A percentile compares a stretch with the other conserved stretches of the same genome.
phyloP scores from a whole-genome alignment of 2,329 filamentous ascomycete species.

The Zopfia rhizophila region DNA sequence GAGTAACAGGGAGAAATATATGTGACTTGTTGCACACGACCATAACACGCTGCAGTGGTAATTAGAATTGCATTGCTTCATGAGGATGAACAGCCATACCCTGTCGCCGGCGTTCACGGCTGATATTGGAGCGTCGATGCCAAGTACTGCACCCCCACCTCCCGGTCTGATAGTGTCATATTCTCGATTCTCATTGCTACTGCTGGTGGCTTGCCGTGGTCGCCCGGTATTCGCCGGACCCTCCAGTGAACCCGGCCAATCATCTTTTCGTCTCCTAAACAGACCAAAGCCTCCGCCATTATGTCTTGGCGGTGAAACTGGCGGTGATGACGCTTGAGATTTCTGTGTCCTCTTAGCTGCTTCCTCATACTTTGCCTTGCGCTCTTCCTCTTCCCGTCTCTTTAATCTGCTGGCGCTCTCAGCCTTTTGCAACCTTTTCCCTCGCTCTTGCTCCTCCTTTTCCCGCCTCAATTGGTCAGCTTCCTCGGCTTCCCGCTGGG shows the following conservation, averaged over 20 bases:
- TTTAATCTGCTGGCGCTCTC: constrained; percentile 37
- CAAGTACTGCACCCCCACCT: constrained; percentile 61
- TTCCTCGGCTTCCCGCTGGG: constrained; percentile 40
- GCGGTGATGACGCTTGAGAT: constrained; percentile 23
- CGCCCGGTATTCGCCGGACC: constrained; percentile 27
- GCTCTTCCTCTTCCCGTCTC: constrained; percentile 44
- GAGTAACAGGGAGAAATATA: constrained; percentile 76
- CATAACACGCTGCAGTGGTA: constrained; percentile 67
- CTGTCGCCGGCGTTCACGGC: constrained; percentile 83
- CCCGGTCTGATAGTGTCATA: constrained; percentile 53
- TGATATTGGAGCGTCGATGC: constrained; percentile 80
- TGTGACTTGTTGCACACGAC: constrained; percentile 77
- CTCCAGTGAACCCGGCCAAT: constrained; percentile 34
- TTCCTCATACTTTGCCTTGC: constrained; percentile 36
- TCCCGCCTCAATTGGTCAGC: constrained; percentile 39
- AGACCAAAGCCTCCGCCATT: constrained; percentile 42
- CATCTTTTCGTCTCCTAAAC: constrained; percentile 47
- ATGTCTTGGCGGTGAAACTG: constrained; percentile 42
- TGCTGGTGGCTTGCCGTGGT: constrained; percentile 36
- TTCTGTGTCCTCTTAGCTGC: constrained; percentile 30
- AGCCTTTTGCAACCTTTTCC: constrained; percentile 42
- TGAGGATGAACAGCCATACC: constrained; percentile 57
- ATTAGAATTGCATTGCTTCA: constrained; percentile 26
- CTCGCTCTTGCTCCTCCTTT: constrained; percentile 45
- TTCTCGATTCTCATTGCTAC: constrained; percentile 27